These are phyloP conservation scores for Colletotrichum destructivum DNA, from an alignment of 2,329 filamentous ascomycete genomes.

Conservation along the genomic window DNA sequence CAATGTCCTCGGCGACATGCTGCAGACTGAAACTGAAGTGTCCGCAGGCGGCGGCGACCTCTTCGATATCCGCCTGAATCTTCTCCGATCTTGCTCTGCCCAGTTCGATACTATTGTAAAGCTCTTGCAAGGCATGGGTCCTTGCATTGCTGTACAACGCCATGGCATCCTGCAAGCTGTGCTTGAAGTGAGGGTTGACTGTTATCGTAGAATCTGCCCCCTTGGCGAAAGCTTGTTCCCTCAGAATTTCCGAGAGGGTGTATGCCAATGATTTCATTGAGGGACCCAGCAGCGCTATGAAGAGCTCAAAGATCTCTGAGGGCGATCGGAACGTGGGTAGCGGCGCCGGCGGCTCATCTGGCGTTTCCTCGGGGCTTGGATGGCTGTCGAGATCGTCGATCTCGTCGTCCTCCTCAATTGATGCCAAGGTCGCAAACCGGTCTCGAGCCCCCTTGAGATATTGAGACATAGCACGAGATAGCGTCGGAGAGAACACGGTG, in stretches of 20 bases:
- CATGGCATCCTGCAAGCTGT: conserved; percentile 86
- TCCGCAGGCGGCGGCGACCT: conserved; percentile 96
- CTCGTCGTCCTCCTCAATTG: conserved; percentile 77
- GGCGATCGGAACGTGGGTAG: conserved; percentile 69
- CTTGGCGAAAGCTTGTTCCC: conserved; percentile 85
- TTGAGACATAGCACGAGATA: conserved; percentile 49
- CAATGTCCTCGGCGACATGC: conserved; percentile 92
- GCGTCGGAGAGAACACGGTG: conserved; percentile 50
- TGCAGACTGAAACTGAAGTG: conserved; percentile 95
- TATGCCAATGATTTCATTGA: conserved; percentile 97
- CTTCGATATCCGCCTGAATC: conserved; percentile 93
- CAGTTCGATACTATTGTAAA: conserved; percentile 86
- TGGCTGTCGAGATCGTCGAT: conserved; percentile 47
- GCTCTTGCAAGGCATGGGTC: conserved; percentile 79
- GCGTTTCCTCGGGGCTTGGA: conserved; percentile 59
- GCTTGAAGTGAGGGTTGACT: conserved; percentile 84
- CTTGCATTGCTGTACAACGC: conserved; percentile 83
- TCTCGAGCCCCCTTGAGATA: conserved; percentile 60
- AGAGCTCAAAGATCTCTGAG: conserved; percentile 90
- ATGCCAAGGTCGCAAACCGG: conserved; percentile 64
- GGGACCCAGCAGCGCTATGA: conserved; percentile 89
- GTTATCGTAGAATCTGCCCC: conserved; percentile 77
- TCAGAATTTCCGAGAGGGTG: conserved; percentile 89
- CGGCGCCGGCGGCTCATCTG: conserved; percentile 44
- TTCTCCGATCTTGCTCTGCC: conserved; percentile 78